These are phyloP conservation scores for Cornus controversa DNA, from an alignment of 148 eudicot species.

Conservation along the genomic window DNA sequence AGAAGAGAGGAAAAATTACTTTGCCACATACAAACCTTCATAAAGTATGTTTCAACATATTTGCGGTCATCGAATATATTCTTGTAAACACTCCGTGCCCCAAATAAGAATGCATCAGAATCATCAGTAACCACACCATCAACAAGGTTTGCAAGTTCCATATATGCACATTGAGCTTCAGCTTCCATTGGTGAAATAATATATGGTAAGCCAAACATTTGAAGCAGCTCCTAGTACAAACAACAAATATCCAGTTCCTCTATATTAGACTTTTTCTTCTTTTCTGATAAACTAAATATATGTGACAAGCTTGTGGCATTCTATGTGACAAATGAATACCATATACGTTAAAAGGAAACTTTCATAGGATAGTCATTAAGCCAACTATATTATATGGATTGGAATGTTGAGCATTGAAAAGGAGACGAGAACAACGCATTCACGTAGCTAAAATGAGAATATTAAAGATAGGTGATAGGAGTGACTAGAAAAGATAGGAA, in stretches of 20 bases:
- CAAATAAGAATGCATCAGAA: conserved; percentile 96
- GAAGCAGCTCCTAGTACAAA: conserved; percentile 82
- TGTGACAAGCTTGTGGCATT: too few species aligned
- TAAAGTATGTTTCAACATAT: conserved; percentile 88
- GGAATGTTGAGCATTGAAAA: too few species aligned
- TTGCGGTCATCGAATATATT: conserved; percentile 98
- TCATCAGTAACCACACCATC: conserved; percentile 99
- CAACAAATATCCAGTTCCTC: conserved; percentile 8
- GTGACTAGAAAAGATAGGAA: too few species aligned
- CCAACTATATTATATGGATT: too few species aligned
- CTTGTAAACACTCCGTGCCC: conserved; percentile 87
- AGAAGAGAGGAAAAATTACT: neutral
- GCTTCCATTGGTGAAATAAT: conserved; percentile 99
- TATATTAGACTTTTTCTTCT: neutral
- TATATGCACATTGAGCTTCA: conserved; percentile 98
- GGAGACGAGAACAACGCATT: too few species aligned
- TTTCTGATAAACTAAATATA: neutral
- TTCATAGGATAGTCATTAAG: too few species aligned
- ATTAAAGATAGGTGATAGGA: too few species aligned
- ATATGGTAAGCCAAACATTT: conserved; percentile 98
- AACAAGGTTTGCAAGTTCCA: conserved; percentile 92
- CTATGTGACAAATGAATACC: too few species aligned
- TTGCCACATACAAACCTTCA: conserved; percentile 61
- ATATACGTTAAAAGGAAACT: too few species aligned
- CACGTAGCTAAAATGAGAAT: too few species aligned